Evolutionary conservation across 2,329 filamentous ascomycete species (phyloP).

Genomic region (Pyrenophora graminea): DNA sequence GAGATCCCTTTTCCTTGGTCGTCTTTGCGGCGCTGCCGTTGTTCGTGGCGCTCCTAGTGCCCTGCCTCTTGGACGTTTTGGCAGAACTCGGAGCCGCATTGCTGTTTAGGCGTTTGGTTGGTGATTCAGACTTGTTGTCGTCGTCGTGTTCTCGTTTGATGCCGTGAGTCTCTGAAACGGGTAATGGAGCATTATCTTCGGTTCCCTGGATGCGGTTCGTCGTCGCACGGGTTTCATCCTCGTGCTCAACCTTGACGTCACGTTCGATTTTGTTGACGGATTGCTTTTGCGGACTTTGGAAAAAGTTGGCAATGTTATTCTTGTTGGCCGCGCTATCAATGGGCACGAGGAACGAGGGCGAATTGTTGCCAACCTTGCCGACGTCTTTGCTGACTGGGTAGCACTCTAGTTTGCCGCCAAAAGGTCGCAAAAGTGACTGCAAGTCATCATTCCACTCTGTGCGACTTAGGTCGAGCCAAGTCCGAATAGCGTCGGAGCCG

Average conservation of each 20-base stretch:
- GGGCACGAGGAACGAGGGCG: conserved; percentile 79
- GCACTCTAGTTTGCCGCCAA: conserved; percentile 75
- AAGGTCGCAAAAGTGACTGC: conserved; percentile 79
- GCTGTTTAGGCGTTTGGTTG: conserved; percentile 45
- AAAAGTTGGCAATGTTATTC: conserved; percentile 92
- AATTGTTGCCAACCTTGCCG: conserved; percentile 92
- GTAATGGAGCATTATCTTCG: conserved; percentile 59
- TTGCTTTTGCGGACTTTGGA: conserved; percentile 61
- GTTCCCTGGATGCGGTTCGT: conserved; percentile 49
- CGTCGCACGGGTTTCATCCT: conserved; percentile 51
- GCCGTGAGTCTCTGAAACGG: conserved; percentile 43
- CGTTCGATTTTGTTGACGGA: conserved; percentile 27
- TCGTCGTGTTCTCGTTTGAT: conserved; percentile 57
- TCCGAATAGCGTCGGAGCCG: conserved; percentile 68
- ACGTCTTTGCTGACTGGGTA: conserved; percentile 89
- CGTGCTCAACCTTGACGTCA: conserved; percentile 43
- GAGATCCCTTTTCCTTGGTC: conserved; percentile 54
- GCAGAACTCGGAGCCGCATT: conserved; percentile 24
- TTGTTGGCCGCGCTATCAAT: conserved; percentile 87
- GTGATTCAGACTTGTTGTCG: conserved; percentile 40
- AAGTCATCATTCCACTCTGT: conserved; percentile 77
- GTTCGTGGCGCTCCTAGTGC: conserved; percentile 59
- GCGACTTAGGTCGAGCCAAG: conserved; percentile 76
- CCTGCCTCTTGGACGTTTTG: conserved; percentile 47
- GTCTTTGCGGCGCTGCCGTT: conserved; percentile 56